Evolutionary conservation across 192 early-diverging fungal species (phyloP), one percentile per base, ranked within the genome.

Genomic region (Coemansia sp.): DNA sequence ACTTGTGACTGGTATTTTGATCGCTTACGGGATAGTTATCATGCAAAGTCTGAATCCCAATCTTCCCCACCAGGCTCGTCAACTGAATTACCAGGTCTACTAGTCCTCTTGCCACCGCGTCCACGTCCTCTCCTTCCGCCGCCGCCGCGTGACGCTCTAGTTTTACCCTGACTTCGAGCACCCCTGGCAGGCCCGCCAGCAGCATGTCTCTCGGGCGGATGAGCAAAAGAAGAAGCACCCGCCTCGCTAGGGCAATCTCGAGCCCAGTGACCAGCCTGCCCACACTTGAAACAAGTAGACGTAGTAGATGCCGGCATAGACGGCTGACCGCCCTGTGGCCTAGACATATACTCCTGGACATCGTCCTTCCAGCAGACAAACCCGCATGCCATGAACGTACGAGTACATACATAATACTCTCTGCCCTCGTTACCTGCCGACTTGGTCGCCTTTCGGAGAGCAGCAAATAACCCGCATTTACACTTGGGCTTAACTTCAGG

Each of bases 341-440:
- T 64, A 1, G 61, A 43, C 42, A 72, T 74, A 19, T 77, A 68
- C 2, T 68, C 66, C 6, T 62, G 64, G 4, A 55, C 72, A 1
- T 82, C 74, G 30, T 82, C 71, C 28, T 68, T 72, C 78, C 75
- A 82, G 42, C 75, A 74, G 2, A 77, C 62, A 63, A 78, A 76
- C 0, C 80, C 76, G 17, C 84, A 85, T 10, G 66, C 62, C 46
- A 70, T 66, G 52, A 68, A 75, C 23, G 57, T 33, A 11, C 86
- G 86, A 2, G 83, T 66, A 66, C 88, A 89, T 19, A 67, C 59
- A 46, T 65, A 84, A 62, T 85, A 89, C 23, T 87, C 73, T 6
- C 87, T 60, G n/a, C 87, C 87, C 16, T 76, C 52, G 67, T 89
- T 88, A 10, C 71, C 70, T 3, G n/a, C 47, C 2, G 37, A 26